A percentile compares a stretch with the other conserved stretches of the same genome.
Evolutionary conservation across 257 asterid genomes (phyloP).

Genomic region (Petunia secreta): DNA sequence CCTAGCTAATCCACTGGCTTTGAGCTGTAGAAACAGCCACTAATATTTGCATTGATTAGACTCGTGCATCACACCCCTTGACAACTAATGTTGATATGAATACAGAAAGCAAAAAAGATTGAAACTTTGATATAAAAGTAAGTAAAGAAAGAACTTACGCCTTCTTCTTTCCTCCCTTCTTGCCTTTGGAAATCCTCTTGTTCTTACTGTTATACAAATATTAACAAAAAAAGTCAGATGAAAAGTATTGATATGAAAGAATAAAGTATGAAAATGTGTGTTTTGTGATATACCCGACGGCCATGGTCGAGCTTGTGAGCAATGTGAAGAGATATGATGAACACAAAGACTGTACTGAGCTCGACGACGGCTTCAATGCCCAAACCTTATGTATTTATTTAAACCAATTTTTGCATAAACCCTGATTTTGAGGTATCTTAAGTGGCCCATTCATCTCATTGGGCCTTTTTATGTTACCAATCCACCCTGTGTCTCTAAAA

Average conservation of each 20-base stretch:
- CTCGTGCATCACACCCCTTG: too few relatives aligned
- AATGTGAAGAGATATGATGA: constrained; percentile 9
- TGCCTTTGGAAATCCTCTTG: too few relatives aligned
- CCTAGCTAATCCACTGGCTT: too few relatives aligned
- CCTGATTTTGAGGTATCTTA: background rate
- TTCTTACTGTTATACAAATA: too few relatives aligned
- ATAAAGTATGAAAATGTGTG: background rate
- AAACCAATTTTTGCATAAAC: background rate
- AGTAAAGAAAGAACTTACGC: too few relatives aligned
- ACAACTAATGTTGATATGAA: too few relatives aligned
- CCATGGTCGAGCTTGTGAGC: constrained; percentile 57
- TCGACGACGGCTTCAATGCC: constrained; percentile 25
- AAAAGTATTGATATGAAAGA: background rate
- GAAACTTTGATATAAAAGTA: too few relatives aligned
- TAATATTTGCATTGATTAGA: too few relatives aligned
- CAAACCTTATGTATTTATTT: background rate
- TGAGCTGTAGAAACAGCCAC: too few relatives aligned
- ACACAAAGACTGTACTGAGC: background rate
- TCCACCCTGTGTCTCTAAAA: too few relatives aligned
- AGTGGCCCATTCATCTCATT: background rate
- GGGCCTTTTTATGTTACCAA: background rate
- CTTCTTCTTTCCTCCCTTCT: too few relatives aligned
- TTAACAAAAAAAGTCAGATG: background rate
- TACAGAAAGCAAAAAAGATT: too few relatives aligned
- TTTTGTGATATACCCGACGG: constrained; percentile 65